These are phyloP conservation scores for Cladosporium cucumerinum DNA, from an alignment of 2,329 filamentous ascomycete genomes.

Conservation along the genomic window DNA sequence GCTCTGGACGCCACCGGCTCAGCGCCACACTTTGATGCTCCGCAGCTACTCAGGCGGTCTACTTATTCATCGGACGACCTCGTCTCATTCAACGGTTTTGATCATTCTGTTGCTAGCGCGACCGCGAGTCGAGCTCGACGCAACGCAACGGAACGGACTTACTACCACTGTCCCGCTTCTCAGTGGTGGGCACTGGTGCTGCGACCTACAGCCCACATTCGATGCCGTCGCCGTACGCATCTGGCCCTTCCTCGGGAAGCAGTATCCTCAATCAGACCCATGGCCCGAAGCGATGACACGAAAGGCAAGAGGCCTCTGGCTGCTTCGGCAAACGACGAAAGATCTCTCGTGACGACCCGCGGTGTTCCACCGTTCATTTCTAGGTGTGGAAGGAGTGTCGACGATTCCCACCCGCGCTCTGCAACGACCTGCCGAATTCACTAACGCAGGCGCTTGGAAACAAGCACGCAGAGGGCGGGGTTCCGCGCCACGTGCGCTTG, in stretches of 20 bases:
- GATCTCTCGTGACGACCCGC: too few relatives aligned
- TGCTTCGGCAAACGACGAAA: background rate
- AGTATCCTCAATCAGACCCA: background rate
- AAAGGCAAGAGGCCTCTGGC: background rate
- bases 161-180: background rate
- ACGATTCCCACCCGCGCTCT: background rate
- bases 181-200: background rate
- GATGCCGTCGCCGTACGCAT: background rate
- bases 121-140: background rate
- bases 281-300: background rate
- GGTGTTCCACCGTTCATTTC: too few relatives aligned
- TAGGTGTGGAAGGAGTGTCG: background rate
- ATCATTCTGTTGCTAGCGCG: background rate
- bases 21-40: background rate
- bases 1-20: background rate
- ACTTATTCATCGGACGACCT: background rate
- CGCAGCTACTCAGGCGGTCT: background rate
- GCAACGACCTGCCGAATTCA: background rate
- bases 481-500: background rate
- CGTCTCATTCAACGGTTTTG: background rate
- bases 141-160: background rate
- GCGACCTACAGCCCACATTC: background rate
- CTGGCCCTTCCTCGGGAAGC: background rate
- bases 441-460: background rate
- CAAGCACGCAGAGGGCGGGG: background rate